These are phyloP conservation scores for Fraxinus sp. DNA, from an alignment of 305 asterid species.

Conservation along the genomic window DNA sequence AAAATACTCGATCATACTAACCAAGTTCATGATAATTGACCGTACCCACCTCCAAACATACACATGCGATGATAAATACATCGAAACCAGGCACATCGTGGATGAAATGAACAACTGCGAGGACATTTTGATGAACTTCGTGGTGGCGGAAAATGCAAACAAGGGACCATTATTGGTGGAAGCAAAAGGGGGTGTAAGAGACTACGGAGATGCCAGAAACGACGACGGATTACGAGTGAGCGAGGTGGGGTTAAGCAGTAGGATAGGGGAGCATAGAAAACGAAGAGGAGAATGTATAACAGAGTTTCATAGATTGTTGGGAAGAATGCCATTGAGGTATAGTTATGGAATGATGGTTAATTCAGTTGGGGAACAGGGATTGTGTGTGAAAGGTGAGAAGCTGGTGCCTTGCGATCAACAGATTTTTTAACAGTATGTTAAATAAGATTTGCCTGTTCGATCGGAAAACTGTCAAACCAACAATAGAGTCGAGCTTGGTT, in stretches of 20 bases:
- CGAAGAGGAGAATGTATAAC: conserved; percentile 77
- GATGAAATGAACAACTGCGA: conserved; percentile 73
- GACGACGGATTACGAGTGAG: conserved; percentile 49
- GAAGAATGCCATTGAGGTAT: conserved; percentile 73
- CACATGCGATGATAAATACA: conserved; percentile 51
- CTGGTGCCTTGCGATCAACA: conserved; percentile 67
- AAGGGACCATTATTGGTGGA: conserved; percentile 71
- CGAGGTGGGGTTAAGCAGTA: conserved; percentile 82
- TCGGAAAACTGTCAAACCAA: background rate
- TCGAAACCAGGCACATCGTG: conserved; percentile 41
- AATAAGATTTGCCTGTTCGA: background rate
- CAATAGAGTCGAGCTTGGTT: background rate
- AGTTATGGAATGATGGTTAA: conserved; percentile 72
- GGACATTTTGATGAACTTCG: conserved; percentile 81
- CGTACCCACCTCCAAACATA: conserved; percentile 47
- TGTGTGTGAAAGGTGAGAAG: conserved; percentile 69
- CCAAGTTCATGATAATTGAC: conserved; percentile 66
- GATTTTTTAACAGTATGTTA: conserved; percentile 22
- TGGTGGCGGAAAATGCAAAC: conserved; percentile 54
- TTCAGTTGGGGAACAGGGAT: conserved; percentile 74
- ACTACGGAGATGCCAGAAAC: conserved; percentile 80
- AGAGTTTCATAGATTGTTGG: conserved; percentile 65
- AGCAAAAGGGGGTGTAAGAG: conserved; percentile 62
- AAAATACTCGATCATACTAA: conserved; percentile 71
- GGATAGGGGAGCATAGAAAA: conserved; percentile 70